Evolutionary conservation across 2,329 filamentous ascomycete species (phyloP), one percentile per base, ranked within the genome.

Genomic region (Colletotrichum shisoi): DNA sequence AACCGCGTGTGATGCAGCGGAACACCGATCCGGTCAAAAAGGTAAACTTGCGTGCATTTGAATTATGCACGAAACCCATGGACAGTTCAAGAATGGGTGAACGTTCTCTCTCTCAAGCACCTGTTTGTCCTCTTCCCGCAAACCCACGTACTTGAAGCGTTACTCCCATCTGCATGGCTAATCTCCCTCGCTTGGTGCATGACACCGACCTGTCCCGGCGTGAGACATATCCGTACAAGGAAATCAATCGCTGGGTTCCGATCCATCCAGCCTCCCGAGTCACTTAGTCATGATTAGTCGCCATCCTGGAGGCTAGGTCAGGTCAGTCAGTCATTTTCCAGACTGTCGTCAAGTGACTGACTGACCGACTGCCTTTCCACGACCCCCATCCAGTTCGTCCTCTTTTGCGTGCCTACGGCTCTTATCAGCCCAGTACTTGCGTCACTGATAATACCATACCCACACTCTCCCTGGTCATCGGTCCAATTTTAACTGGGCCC

Each of bases 361-460:
- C 44, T 19, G 17, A 48, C 44, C 63, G 63, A 54, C 59, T 57
- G 39, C 46, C 31, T 19, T n/a, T 44, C 13, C 44, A 12, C 31
- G 34, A 19, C 40, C 21, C 27, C 42, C 42, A 31, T 45, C 12
- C 19, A n/a, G 27, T 44, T 45, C 27, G 27, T 21, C 49, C 49
- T 31, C 49, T 13, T 24, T 40, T 17, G 19, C 37, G 37, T 27
- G 52, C 52, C 37, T 21, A 19, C 54, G 31, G 34, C 37, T 54
- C 44, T 69, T 69, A 69, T 69, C 68, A 45, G 13, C 49, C 21
- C 21, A 60, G 42, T 42, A 60, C 57, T 68, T 69, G 68, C 68
- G 68, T 69, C 68, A 69, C 68, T 63, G 68, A 69, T 69, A 69
- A 65, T 54, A 60, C 49, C 61, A 68, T 57, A 44, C 63, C 34